Conservation (phyloP, 2,329 filamentous ascomycete genomes). For the Helicocarpus griseus region DNA sequence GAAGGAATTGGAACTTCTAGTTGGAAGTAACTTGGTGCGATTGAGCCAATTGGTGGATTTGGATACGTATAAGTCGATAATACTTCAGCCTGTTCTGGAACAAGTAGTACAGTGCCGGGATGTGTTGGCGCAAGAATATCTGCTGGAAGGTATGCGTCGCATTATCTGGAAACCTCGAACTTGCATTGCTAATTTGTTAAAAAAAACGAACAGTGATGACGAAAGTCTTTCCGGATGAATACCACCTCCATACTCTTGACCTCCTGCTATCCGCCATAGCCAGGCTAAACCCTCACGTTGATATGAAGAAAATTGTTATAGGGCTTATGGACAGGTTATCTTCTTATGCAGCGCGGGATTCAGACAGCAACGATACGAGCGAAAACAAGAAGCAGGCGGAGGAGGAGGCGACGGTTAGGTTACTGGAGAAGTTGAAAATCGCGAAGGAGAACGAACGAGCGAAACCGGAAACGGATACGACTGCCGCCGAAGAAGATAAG, state of each 20-base stretch:
- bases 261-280: constrained; percentile 90
- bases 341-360: constrained; percentile 84
- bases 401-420: constrained; percentile 66
- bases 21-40: constrained; percentile 91
- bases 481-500: constrained; percentile 21
- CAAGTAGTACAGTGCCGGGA: constrained; percentile 97
- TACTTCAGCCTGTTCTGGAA: constrained; percentile 79
- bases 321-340: constrained; percentile 95
- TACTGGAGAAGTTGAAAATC: constrained; percentile 70
- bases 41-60: constrained; percentile 92
- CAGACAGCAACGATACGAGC: constrained; percentile 58
- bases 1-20: constrained; percentile 87
- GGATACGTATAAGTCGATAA: constrained; percentile 84
- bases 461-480: constrained; percentile 18
- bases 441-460: constrained; percentile 24
- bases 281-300: constrained; percentile 87
- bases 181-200: constrained; percentile 17
- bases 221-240: constrained; percentile 97
- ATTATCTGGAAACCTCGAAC: constrained; percentile 1
- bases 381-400: constrained; percentile 69
- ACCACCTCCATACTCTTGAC: constrained; percentile 92
- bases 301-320: constrained; percentile 96
- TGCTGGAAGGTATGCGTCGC: constrained; percentile 58
- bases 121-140: constrained; percentile 92
- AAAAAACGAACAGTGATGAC: constrained; percentile 66